phyloP scores from a whole-genome alignment of 2,329 filamentous ascomycete genomes.

The Emmonsia crescens region DNA sequence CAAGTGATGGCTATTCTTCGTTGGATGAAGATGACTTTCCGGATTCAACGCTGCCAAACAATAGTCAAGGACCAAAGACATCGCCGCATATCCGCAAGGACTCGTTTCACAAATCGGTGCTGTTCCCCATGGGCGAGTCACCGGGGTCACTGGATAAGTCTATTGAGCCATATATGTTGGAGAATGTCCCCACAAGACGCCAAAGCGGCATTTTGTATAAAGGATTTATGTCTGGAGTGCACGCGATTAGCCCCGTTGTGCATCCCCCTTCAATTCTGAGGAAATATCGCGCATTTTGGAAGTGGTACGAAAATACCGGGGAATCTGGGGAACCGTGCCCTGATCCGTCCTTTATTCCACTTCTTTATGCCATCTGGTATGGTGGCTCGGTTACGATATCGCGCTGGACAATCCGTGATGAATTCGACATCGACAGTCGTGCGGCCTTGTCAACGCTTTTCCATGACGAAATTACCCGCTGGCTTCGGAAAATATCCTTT shows the following conservation, averaged over 20 bases:
- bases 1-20: conserved; percentile 13
- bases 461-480: conserved; percentile 34
- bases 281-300: conserved; percentile 36
- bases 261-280: conserved; percentile 34
- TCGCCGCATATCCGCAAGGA: conserved; percentile 16
- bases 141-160: conserved; percentile 22
- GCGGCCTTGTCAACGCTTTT: conserved; percentile 28
- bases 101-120: conserved; percentile 27
- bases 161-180: conserved; percentile 31
- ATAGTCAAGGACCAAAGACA: background rate
- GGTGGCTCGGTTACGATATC: conserved; percentile 38
- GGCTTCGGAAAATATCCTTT: conserved; percentile 34
- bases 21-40: conserved; percentile 15
- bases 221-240: conserved; percentile 37
- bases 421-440: conserved; percentile 28
- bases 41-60: conserved; percentile 9
- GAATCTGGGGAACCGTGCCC: conserved; percentile 28
- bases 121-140: conserved; percentile 29
- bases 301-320: conserved; percentile 33
- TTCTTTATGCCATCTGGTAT: conserved; percentile 39
- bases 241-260: conserved; percentile 36
- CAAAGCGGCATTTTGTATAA: conserved; percentile 39
- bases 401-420: conserved; percentile 29
- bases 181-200: conserved; percentile 32
- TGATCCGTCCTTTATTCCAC: conserved; percentile 33